These are phyloP conservation scores for Neurospora terricola DNA, from an alignment of 495 filamentous ascomycete species.

Conservation along the genomic window DNA sequence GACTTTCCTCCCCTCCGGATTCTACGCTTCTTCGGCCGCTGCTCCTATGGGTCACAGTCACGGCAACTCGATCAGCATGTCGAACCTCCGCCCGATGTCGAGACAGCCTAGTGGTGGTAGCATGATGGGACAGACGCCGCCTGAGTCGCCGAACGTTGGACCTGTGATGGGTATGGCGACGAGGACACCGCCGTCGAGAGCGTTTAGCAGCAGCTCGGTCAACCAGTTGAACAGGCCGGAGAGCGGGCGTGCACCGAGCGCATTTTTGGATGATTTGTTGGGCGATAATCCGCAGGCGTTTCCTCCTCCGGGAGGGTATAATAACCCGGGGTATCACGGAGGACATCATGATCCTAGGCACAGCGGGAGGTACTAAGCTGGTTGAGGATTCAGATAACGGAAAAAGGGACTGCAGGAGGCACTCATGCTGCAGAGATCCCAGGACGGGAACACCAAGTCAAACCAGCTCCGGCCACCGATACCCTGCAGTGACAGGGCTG, in stretches of 20 bases:
- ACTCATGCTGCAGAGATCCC: neutral
- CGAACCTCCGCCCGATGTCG: conserved; percentile 43
- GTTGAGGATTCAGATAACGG: neutral
- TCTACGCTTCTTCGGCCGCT: conserved; percentile 62
- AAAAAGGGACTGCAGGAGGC: neutral
- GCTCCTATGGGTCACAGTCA: conserved; percentile 30
- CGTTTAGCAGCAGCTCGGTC: conserved; percentile 57
- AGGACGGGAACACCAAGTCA: neutral
- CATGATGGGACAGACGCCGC: conserved; percentile 46
- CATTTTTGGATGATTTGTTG: conserved; percentile 88
- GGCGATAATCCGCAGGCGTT: conserved; percentile 42
- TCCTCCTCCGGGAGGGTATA: conserved; percentile 19
- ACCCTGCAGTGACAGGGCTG: neutral
- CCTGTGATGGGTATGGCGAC: conserved; percentile 3
- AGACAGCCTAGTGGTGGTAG: conserved; percentile 28
- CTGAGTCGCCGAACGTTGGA: conserved; percentile 51
- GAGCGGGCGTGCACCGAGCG: conserved; percentile 72
- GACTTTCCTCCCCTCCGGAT: conserved; percentile 83
- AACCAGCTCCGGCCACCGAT: neutral
- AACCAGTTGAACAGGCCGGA: conserved; percentile 52
- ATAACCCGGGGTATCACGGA: neutral
- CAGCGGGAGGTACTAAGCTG: conserved; percentile 4
- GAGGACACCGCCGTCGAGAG: conserved; percentile 6
- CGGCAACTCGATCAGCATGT: conserved; percentile 41
- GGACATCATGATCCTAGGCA: conserved; percentile 10